Base-by-base conservation (phyloP, 805 yeast genomes). In the Barnettozyma californica region DNA sequence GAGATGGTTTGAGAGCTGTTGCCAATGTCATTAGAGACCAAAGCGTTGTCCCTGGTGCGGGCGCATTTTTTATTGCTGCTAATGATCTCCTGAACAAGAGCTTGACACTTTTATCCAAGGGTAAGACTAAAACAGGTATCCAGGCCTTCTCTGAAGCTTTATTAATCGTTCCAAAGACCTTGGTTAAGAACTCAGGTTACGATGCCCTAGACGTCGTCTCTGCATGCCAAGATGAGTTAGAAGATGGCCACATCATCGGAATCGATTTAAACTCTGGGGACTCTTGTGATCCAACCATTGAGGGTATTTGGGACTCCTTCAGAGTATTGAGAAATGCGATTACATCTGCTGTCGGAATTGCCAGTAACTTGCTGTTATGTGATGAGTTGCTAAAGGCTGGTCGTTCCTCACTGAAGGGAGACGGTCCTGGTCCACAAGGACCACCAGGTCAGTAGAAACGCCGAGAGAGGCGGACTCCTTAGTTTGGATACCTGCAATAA, bases 351-450 rank as follows among this genome's bases (percentile, higher is more conserved):
- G 85, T 95, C 1, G 96, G 97, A 46, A 94, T 94, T 61, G 92
- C 99, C 1, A 83, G 94, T 54, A 94, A 94, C 65, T 72, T 94
- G 60, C 76, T 94, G 56, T 75, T 94, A 53, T 94, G 99, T 74
- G 99, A 94, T 70, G 99, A 94, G 70, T 76, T 94, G 56, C 77
- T 94, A 63, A 90, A 92, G 71, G 99, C 99, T 2, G 99, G 99
- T 43, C 81, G 95, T 59, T 88, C 96, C 13, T 87, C 96, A 10
- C 75, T 90, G 71, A 89, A 91, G 68, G 56, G 53, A 38, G 53
- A 46, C 26, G 57, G 52, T 27, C 53, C 54, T 26, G 53, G 51
- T 9, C 54, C 55, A 29, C 58, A 51, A 41, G 57, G 55, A 37
- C 49, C 51, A 29, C 58, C 58, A 23, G 54, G 56, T 44, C 55